Evolutionary conservation across 192 early-diverging fungal species (phyloP), one percentile per base, ranked within the genome.

Genomic region (Coemansia interrupta): DNA sequence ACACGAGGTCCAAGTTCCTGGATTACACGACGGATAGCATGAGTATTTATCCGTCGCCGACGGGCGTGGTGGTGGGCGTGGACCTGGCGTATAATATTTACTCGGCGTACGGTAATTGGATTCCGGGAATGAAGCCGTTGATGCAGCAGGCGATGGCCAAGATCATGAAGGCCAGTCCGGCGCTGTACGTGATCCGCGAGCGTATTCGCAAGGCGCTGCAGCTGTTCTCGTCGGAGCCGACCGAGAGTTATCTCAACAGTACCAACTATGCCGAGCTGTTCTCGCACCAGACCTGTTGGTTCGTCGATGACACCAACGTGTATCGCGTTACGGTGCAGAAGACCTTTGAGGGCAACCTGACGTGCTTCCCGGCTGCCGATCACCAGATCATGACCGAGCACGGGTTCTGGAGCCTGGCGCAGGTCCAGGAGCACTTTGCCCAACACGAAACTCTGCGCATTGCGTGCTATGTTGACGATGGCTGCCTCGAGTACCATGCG

Each of bases 281-380:
- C 82, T 91, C 88, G 56, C 94, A 95, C 70, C 94, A 97, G 78
- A 96, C 94, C 47, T 96, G 96, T 66, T 99, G 96, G 96, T 99
- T 99, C 72, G 90, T 99, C 38, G 96, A 99, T 71, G 96, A 99
- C 68, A 97, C 96, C 43, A 99, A 99, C 57, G 96, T 99, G 3
- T 99, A 99, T 78, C 92, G 96, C 63, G 96, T 99, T 19, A 99
- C 95, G 9, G 96, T 96, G 68, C 96, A 99, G 82, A 96, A 96
- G 86, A 99, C 96, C 6, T 97, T 96, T 60, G 96, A 99, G 73
- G 96, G 96, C 42, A 99, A 99, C 70, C 88, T 99, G 83, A 72
- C 53, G 3, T 69, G 60, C 6, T 61, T 66, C 61, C 68, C 68
- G 6, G 68, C 48, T 4, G 58, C 63, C 24, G 68, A 70, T 43